These are phyloP conservation scores for Phytomonas sp. DNA, from an alignment of 208 protist species.

Conservation along the genomic window DNA sequence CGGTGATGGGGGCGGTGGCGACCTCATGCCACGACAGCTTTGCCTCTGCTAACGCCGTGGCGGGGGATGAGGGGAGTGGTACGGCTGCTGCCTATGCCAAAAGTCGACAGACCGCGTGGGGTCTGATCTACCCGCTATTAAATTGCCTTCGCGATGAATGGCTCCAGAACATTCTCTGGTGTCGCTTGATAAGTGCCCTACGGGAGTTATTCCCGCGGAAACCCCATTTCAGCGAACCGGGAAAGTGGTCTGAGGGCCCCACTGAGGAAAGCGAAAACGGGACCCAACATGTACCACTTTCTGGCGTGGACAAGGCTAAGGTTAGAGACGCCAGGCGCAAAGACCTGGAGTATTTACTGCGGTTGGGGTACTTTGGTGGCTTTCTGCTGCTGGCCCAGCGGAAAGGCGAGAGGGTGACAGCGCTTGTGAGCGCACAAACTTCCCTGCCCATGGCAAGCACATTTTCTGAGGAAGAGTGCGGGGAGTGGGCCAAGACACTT, in stretches of 20 bases:
- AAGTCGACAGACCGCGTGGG: background rate
- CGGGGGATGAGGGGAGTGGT: background rate
- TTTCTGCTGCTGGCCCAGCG: background rate
- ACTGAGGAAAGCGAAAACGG: background rate
- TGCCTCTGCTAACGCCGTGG: background rate
- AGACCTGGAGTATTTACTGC: background rate
- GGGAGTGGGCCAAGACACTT: background rate
- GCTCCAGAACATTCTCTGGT: background rate
- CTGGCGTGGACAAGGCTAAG: background rate
- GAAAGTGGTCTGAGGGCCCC: background rate
- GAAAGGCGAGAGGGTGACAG: background rate
- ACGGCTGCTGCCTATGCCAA: background rate
- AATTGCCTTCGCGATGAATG: background rate
- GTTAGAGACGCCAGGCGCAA: background rate
- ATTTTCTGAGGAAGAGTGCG: background rate
- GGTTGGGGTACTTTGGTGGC: background rate
- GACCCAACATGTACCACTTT: background rate
- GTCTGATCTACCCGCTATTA: background rate
- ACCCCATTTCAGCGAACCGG: background rate
- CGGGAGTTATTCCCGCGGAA: background rate
- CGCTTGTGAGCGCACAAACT: background rate
- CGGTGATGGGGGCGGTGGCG: slow-evolving; percentile 21
- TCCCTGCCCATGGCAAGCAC: background rate
- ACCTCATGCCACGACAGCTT: slow-evolving; percentile 6
- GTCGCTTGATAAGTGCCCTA: background rate